Base-by-base conservation (phyloP, 1,284 basidiomycete species). In the Naganishia liquefaciens region DNA sequence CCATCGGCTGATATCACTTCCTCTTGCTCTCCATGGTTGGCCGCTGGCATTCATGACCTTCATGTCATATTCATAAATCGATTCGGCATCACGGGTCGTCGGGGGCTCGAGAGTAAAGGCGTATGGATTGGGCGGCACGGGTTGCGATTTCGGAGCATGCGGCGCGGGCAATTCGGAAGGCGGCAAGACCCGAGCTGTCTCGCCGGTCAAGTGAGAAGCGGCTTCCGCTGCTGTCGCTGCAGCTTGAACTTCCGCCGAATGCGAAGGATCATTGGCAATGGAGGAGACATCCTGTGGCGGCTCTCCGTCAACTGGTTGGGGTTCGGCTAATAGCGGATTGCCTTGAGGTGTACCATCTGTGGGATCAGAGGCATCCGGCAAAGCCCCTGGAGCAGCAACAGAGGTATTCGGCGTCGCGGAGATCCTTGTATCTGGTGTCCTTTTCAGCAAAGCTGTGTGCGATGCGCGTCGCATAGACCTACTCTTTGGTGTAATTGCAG, bases 1-100 rank as follows among this genome's bases (percentile, higher is more conserved):
- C 88, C 92, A 99, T 80, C 98, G 95, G 71, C 90, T 90, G 64
- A 98, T 82, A 80, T 98, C 93, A 7, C 91, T 88, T 19, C 96
- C 96, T 10, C 94, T 90, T 62, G 88, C 81, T 65, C 95, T 83
- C 96, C 96, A 99, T 2, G 90, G 88, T 76, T 96, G 77, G 0
- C 77, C 77, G 3, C 72, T 95, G 64, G 91, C 89, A 25, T 88
- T 82, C 76, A 98, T 83, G 25, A 88, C 85, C 27, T 82, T 84
- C 55, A 97, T 76, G 76, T 99, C 95, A 50, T 95, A 84, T 68
- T 98, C 93, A 53, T 93, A 87, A 58, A 97, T 90, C 7, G 89
- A 88, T 30, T 88, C 86, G 9, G 89, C 90, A 67, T 91, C 88
- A 44, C 88, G 79, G 21, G 52, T 46, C 23, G 53, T 54, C 23